Conservation (phyloP, 208 protist genomes). For the Trypanosoma theileri region DNA sequence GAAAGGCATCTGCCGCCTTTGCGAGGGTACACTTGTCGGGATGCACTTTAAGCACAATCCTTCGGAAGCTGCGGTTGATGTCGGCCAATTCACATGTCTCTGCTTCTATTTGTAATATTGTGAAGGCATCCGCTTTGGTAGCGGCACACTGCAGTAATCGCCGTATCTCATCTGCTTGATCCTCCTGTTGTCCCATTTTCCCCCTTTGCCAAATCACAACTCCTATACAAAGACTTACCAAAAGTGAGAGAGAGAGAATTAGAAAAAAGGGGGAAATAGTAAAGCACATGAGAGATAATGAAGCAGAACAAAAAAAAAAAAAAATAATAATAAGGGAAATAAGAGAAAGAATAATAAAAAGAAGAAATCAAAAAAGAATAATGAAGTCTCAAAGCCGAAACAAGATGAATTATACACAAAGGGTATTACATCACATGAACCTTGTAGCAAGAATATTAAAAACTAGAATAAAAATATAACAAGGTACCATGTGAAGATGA, state of each 20-base stretch:
- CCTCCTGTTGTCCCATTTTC: constrained; percentile 34
- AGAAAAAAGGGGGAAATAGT: constrained; percentile 13
- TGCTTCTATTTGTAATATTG: constrained; percentile 64
- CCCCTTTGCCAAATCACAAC: background rate
- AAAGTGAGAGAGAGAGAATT: background rate
- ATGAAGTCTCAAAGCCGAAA: no score
- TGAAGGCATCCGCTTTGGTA: constrained; percentile 49
- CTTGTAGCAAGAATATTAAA: no score
- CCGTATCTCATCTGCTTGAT: constrained; percentile 60
- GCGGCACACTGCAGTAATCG: constrained; percentile 57
- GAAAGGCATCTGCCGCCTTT: constrained; percentile 76
- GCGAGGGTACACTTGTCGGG: constrained; percentile 88
- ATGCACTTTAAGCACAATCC: constrained; percentile 82
- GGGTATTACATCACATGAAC: no score
- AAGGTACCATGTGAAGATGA: background rate
- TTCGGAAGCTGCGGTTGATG: constrained; percentile 72
- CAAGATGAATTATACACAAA: no score
- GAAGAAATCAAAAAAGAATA: constrained; percentile 2
- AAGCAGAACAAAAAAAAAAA: constrained; percentile 21
- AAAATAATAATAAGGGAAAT: constrained; percentile 2
- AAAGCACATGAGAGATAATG: constrained; percentile 3
- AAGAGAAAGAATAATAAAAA: constrained; percentile 30
- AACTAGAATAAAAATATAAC: background rate
- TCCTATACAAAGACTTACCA: no score
- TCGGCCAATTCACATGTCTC: constrained; percentile 54